Evolutionary conservation across 2,329 filamentous ascomycete species (phyloP), one percentile per base, ranked within the genome.

Genomic region (Fusarium sp.): DNA sequence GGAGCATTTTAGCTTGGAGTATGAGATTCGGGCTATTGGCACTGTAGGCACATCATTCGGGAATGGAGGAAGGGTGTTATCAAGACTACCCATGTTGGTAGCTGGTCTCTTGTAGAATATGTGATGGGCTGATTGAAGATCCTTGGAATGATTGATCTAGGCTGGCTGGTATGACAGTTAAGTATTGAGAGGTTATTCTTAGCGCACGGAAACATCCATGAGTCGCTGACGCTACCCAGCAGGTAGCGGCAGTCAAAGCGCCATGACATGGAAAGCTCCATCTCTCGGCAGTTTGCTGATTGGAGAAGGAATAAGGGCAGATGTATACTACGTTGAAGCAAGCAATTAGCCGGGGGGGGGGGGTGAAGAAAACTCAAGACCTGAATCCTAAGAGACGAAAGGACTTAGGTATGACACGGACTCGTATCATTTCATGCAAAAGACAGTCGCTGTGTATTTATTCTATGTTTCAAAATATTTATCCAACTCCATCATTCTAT

Each of bases 101-200:
- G 2, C 2, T 20, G 3, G 7, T 0, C 0, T 45, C 0, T 7
- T 26, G 1, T 28, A 7, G 0, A 5, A 4, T 48, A 28, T 48
- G 26, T 28, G 26, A 6, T 14, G 13, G 2, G 9, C 4, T 18
- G 41, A 26, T 4, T 45, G 17, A 13, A 14, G 17, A 20, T 0
- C 11, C 17, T 26, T 20, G 24, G 14, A 26, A 15, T 15, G 8
- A 4, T 38, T 14, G 14, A n/a, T 18, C 12, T 8, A 39, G 39
- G 34, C 24, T 54, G 24, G 14, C 20, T 1, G 8, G 6, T 6
- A 2, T 1, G 11, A n/a, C 24, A 7, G 7, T 54, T 28, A 54
- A 26, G 20, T 54, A 54, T 15, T 9, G 8, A 18, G 18, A 22
- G 3, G 8, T 1, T 54, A 39, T 54, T 39, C 20, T 28, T 28